These are phyloP conservation scores for Saccharomyces paradoxus DNA, from an alignment of 805 yeast genomes.

Conservation along the genomic window DNA sequence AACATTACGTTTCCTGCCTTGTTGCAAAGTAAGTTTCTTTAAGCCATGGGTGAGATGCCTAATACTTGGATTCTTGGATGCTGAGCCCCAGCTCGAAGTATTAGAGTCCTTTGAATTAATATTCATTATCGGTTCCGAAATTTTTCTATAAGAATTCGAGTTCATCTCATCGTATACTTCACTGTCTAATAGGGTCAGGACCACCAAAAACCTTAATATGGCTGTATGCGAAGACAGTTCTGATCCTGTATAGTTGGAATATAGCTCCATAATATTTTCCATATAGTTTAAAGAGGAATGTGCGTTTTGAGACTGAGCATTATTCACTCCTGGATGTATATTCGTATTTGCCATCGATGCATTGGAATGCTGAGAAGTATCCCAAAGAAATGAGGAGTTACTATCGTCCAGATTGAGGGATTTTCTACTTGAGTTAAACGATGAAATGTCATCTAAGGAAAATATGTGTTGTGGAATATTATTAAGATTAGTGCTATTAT, in stretches of 20 bases:
- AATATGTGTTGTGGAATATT: neutral
- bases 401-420: neutral
- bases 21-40: conserved; percentile 18
- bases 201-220: conserved; percentile 12
- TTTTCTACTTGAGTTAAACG: neutral
- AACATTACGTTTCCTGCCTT: conserved; percentile 2
- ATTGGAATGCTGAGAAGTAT: neutral
- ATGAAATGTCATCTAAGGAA: conserved; percentile 1
- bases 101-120: neutral
- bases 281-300: conserved; percentile 2
- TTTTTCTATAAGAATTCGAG: conserved; percentile 7
- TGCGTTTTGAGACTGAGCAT: neutral
- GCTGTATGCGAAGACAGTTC: conserved; percentile 15
- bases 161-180: conserved; percentile 15
- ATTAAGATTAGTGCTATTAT: neutral
- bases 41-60: conserved; percentile 20
- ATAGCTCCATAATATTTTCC: conserved; percentile 11
- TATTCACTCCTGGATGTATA: neutral
- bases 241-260: conserved; percentile 6
- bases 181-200: conserved; percentile 14
- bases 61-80: conserved; percentile 3
- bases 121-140: conserved; percentile 5
- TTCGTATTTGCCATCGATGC: neutral
- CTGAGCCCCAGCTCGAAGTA: neutral
- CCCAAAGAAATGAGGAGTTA: neutral